Evolutionary conservation across 345 rosid genomes (phyloP), one percentile per base, ranked within the genome.

Genomic region (Populus pruinosa): DNA sequence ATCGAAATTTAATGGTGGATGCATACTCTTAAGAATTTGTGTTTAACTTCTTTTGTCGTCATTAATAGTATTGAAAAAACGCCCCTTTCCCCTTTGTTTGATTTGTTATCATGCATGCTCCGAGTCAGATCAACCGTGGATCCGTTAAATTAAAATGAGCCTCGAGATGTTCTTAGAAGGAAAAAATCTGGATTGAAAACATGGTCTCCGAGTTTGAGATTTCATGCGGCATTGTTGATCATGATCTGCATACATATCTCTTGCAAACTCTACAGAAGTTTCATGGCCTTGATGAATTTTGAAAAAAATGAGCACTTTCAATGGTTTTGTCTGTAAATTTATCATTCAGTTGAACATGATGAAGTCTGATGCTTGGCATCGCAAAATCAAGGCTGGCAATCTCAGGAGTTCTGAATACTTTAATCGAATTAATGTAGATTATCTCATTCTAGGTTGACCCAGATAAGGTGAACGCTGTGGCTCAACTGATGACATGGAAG

Each of bases 401-500:
- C 41, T 38, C 41, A 38, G 6, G 41, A 38, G 41, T 38, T 38
- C 41, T 5, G 7, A 38, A 38, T 38, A 38, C 41, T 38, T 38
- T 6, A 38, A 38, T 38, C 41, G 8, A 38, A 6, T 6, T 38
- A 38, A 18, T 53, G 21, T 16, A 17, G 16, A 3, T 17, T 25
- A 64, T 64, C 68, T 13, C 23, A 18, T 55, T 67, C 16, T 36
- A 78, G 80, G 77, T 78, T 35, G 76, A 78, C 23, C 76, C 81
- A 21, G 81, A 78, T 63, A 76, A 72, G 70, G 76, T 78, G 41
- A 78, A 78, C 66, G 81, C 81, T 44, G 55, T 78, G 49, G 81
- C 81, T 16, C 81, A 72, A 72, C 73, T 73, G 5, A 79, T 79
- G 81, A 79, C 81, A 25, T 67, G 81, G 81, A 73, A 79, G 55